These are phyloP conservation scores for Staphylotrichum longicolle DNA, from an alignment of 495 filamentous ascomycete genomes.

Conservation along the genomic window DNA sequence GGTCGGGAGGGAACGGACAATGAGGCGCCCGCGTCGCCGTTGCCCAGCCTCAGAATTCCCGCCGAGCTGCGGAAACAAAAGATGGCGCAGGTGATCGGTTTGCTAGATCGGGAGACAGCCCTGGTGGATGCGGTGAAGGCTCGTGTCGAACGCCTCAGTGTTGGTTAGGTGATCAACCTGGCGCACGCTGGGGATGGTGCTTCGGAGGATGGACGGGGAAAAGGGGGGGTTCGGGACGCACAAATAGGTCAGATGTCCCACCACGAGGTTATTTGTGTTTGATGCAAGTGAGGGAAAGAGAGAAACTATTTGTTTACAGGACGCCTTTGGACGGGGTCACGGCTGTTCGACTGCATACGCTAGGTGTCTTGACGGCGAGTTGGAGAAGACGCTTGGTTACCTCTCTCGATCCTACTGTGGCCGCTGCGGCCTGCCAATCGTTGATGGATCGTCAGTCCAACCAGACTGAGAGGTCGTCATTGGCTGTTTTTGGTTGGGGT, in stretches of 20 bases:
- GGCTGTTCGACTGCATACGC: slow-evolving; percentile 15
- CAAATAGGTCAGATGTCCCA: slow-evolving; percentile 15
- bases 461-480: no score
- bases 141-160: slow-evolving; percentile 34
- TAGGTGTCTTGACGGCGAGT: background rate
- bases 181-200: slow-evolving; percentile 4
- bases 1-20: slow-evolving; percentile 33
- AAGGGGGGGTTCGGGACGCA: slow-evolving; percentile 1
- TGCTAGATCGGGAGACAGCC: slow-evolving; percentile 67
- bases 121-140: slow-evolving; percentile 50
- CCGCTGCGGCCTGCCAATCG: no score
- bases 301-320: slow-evolving; percentile 10
- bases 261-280: slow-evolving; percentile 6
- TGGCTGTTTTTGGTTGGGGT: no score
- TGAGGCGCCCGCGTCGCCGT: slow-evolving; percentile 29
- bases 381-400: background rate
- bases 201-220: no score
- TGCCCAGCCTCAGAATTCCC: slow-evolving; percentile 53
- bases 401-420: background rate
- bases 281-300: slow-evolving; percentile 9
- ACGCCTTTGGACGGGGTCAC: slow-evolving; percentile 5
- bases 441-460: no score
- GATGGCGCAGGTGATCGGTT: slow-evolving; percentile 63
- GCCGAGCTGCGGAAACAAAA: slow-evolving; percentile 65
- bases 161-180: slow-evolving; percentile 24